Conservation (phyloP, 2,329 filamentous ascomycete genomes). For the Alternaria consortialis region DNA sequence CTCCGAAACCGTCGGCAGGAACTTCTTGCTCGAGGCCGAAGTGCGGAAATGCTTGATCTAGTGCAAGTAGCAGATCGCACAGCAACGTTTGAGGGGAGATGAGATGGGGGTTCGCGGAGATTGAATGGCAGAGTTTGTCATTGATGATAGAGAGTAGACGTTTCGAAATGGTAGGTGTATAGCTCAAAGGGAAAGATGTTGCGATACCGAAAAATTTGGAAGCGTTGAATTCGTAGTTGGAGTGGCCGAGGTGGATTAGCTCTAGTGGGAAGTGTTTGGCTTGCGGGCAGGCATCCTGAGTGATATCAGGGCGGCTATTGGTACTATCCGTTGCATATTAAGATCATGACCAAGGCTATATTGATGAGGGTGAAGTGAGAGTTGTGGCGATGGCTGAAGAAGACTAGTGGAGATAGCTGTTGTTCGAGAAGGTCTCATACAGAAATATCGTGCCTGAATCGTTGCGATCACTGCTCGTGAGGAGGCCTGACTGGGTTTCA, state of each 20-base stretch:
- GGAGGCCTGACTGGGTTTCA: neutral
- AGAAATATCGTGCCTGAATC: neutral
- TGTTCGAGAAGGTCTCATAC: neutral
- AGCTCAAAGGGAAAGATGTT: neutral
- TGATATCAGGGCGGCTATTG: neutral
- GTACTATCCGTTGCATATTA: neutral
- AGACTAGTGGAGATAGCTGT: too few species aligned
- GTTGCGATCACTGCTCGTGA: neutral
- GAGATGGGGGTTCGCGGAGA: neutral
- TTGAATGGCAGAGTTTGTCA: neutral
- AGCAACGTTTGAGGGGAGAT: neutral
- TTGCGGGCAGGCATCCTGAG: neutral
- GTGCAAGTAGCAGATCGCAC: neutral
- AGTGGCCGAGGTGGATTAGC: neutral
- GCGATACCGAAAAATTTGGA: neutral
- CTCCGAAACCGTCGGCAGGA: neutral
- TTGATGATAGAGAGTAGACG: neutral
- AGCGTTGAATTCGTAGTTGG: neutral
- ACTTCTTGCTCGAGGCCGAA: neutral
- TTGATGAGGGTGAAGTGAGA: neutral
- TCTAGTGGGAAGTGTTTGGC: neutral
- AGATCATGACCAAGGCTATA: neutral
- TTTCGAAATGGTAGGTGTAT: neutral
- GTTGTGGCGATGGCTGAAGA: neutral
- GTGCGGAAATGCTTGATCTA: neutral